Conservation (phyloP, 148 eudicot species). For the Diospyros lotus region DNA sequence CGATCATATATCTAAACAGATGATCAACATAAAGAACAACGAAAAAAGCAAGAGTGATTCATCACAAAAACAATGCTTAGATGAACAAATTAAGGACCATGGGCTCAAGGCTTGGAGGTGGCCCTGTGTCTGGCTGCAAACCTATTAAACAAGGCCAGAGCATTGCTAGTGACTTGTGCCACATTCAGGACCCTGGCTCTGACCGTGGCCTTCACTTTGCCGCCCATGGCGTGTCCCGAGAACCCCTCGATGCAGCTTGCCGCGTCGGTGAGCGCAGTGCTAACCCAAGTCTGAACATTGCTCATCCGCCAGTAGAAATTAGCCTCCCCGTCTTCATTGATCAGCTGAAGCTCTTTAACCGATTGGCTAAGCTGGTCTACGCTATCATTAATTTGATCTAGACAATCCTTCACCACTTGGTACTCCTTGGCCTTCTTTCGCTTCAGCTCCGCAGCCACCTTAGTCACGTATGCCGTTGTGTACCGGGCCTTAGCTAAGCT, state of each 20-base stretch:
- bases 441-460: constrained; percentile 28
- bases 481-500: constrained; percentile 39
- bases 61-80: not conserved
- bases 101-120: constrained; percentile 6
- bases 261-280: constrained; percentile 58
- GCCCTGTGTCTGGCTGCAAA: constrained; percentile 38
- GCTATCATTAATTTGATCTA: constrained; percentile 47
- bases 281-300: constrained; percentile 56
- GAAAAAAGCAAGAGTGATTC: not conserved
- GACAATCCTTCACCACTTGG: constrained; percentile 40
- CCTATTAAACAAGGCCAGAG: constrained; percentile 55
- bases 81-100: not conserved
- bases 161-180: constrained; percentile 50
- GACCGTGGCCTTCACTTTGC: constrained; percentile 34
- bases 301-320: constrained; percentile 53
- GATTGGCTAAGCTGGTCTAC: constrained; percentile 47
- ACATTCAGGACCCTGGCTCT: constrained; percentile 46
- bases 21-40: not conserved
- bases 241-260: constrained; percentile 45
- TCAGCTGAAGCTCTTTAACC: constrained; percentile 29
- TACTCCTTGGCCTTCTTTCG: constrained; percentile 21
- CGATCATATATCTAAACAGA: too few species aligned
- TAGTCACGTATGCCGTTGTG: constrained; percentile 39
- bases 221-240: constrained; percentile 23
- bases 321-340: constrained; percentile 22